Conservation (phyloP, 768 basidiomycete genomes). For the Clitopilus hobsonii region DNA sequence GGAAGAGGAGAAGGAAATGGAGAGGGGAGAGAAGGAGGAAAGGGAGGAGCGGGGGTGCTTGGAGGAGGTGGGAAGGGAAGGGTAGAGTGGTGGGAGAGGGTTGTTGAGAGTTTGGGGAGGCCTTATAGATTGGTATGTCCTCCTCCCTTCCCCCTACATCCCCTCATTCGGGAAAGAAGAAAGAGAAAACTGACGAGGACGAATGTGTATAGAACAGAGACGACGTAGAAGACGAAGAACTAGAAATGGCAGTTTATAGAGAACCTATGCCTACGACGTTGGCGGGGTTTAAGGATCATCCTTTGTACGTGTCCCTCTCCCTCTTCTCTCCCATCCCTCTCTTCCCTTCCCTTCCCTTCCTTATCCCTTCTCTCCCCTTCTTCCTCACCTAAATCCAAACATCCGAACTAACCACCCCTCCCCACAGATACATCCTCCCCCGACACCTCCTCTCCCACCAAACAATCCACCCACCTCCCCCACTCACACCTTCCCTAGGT, state of each 20-base stretch:
- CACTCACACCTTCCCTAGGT: conserved; percentile 67
- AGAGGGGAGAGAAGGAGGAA: no score
- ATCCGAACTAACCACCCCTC: neutral
- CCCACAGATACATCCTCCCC: conserved; percentile 68
- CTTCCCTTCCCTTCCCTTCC: no score
- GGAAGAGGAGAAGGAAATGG: no score
- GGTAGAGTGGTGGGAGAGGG: conserved; percentile 81
- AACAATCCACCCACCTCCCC: conserved; percentile 65
- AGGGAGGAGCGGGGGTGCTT: conserved; percentile 34
- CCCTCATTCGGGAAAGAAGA: no score
- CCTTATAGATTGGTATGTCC: conserved; percentile 78
- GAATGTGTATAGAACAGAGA: conserved; percentile 81
- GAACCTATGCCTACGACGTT: conserved; percentile 94
- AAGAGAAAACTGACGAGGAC: conserved; percentile 12
- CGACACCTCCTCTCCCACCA: conserved; percentile 89
- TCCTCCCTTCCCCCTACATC: neutral
- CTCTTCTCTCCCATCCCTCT: no score
- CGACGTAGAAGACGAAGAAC: conserved; percentile 88
- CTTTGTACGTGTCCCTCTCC: conserved; percentile 52
- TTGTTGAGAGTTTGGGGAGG: conserved; percentile 58
- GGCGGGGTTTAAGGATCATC: conserved; percentile 93
- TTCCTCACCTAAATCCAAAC: no score
- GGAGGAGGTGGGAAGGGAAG: conserved; percentile 54
- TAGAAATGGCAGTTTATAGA: conserved; percentile 67
- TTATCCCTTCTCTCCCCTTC: no score